Evolutionary conservation across 306 rosid species (phyloP).

Genomic region (Begonia peltatifolia): DNA sequence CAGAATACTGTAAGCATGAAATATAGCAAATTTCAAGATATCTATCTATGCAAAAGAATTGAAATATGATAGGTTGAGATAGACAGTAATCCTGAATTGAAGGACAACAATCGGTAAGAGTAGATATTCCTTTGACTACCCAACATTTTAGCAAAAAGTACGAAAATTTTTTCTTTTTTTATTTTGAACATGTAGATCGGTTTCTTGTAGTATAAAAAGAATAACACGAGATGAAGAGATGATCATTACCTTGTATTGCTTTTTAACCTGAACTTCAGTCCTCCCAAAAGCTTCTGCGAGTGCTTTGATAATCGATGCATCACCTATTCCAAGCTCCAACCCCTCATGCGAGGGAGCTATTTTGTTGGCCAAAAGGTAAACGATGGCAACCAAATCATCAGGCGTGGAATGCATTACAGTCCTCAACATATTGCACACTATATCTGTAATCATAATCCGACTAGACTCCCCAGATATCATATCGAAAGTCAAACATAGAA

Average conservation of each 20-base stretch:
- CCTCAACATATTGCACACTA: slow-evolving; percentile 67
- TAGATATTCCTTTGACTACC: too few species aligned
- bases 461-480: slow-evolving; percentile 39
- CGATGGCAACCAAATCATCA: slow-evolving; percentile 43
- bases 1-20: too few species aligned
- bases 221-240: neutral
- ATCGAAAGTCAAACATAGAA: slow-evolving; percentile 46
- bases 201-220: too few species aligned
- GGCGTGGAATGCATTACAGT: slow-evolving; percentile 63
- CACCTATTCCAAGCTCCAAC: slow-evolving; percentile 78
- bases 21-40: too few species aligned
- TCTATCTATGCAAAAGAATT: too few species aligned
- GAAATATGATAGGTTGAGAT: too few species aligned
- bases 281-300: slow-evolving; percentile 75
- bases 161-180: too few species aligned
- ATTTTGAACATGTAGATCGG: too few species aligned
- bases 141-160: too few species aligned
- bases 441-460: slow-evolving; percentile 63
- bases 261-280: slow-evolving; percentile 48
- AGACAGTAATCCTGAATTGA: too few species aligned
- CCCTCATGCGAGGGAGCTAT: slow-evolving; percentile 77
- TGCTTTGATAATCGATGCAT: slow-evolving; percentile 68
- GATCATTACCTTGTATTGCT: slow-evolving; percentile 41
- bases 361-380: slow-evolving; percentile 52
- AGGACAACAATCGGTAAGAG: too few species aligned